Base-by-base conservation (phyloP, 768 basidiomycete genomes). In the Daedaleopsis sinensis region DNA sequence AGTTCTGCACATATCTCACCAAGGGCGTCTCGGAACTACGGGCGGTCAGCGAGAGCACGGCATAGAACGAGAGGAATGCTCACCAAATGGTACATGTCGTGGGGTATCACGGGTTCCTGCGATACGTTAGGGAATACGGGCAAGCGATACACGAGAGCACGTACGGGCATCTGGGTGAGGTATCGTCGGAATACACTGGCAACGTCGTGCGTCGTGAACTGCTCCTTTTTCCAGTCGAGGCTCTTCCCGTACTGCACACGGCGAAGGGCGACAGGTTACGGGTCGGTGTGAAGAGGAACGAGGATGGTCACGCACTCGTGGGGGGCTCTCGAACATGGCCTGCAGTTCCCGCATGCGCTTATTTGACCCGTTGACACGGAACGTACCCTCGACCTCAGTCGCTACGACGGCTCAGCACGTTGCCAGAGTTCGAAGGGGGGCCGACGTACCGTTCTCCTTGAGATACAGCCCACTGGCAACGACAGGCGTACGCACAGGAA, bases 311-410 rank as follows among this genome's bases (percentile, higher is more conserved):
- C 81, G 66, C 65, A 96, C 95, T 70, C 89, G 83, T 52, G 96
- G 94, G 11, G 93, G 91, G 44, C 84, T 76, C 73, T 99, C 97
- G 67, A 99, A 99, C 24, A 86, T 78, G 6, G 87, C 86, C 73
- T 99, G 97, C 9, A 99, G 84, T 21, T 98, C 95, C 58, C 94
- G 89, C 93, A 96, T 99, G 39, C 96, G 88, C 73, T 91, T 96
- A 62, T 84, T 89, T 42, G 94, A 96, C n/a, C 96, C 96, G 63
- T 88, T 97, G 32, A 98, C 91, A 51, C 97, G 91, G 73, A 99
- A 99, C 0, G 92, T 93, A 18, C 96, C 96, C 64, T 90, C 86
- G 11, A 96, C 86, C 76, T 96, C 94, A 18, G 96, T 98, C 19
- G 94, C 95, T 75, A 68, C 1, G 5, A 46, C 83, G 68, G 13